These are phyloP conservation scores for Daldinia eschscholtzii DNA, from an alignment of 2,329 filamentous ascomycete species.

Conservation along the genomic window DNA sequence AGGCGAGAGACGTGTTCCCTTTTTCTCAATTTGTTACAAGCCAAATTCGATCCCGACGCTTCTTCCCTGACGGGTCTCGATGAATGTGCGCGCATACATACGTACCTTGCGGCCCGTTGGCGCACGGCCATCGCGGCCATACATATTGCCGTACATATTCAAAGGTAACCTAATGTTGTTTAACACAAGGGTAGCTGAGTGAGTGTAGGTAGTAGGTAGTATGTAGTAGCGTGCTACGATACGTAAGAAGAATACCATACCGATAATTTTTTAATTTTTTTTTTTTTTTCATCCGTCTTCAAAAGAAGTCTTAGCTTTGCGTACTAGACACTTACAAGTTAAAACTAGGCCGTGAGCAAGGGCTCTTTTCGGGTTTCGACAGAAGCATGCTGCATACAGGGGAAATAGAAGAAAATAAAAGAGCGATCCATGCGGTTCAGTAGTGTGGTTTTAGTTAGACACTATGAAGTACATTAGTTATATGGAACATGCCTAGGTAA, in stretches of 20 bases:
- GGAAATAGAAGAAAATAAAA: constrained; percentile 5
- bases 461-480: constrained; percentile 7
- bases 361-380: constrained; percentile 21
- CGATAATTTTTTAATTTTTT: no score
- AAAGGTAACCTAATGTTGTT: constrained; percentile 21
- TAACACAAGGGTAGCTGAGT: constrained; percentile 27
- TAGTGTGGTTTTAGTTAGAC: constrained; percentile 14
- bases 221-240: constrained; percentile 18
- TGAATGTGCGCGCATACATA: not conserved
- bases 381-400: constrained; percentile 13
- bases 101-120: constrained; percentile 20
- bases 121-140: constrained; percentile 16
- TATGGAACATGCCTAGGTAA: constrained; percentile 2
- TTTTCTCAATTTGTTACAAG: constrained; percentile 8
- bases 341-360: not conserved
- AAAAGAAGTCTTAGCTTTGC: not conserved
- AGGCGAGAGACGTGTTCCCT: constrained; percentile 8
- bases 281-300: not conserved
- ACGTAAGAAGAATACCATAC: constrained; percentile 18
- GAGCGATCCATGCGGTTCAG: constrained; percentile 23
- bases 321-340: not conserved
- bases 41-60: constrained; percentile 14
- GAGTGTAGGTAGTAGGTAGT: constrained; percentile 3
- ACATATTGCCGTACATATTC: constrained; percentile 11
- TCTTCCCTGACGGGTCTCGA: constrained; percentile 10